Conservation (phyloP, 2,329 filamentous ascomycete genomes). For the Cladosporium halotolerans region DNA sequence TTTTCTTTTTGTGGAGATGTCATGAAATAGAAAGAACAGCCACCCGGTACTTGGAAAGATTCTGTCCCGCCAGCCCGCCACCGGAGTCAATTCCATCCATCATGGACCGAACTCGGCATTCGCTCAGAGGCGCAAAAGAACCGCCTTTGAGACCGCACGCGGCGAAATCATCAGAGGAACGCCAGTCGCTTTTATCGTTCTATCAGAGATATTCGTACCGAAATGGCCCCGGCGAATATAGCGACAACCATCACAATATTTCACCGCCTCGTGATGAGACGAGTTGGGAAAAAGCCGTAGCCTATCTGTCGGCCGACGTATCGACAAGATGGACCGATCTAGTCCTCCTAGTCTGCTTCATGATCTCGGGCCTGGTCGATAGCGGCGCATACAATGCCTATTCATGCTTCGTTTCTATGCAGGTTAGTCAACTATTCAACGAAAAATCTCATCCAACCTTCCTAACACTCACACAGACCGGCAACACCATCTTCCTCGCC, state of each 20-base stretch:
- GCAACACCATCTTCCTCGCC: constrained; percentile 72
- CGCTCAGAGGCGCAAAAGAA: neutral
- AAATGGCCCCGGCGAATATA: neutral
- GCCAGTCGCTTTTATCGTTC: constrained; percentile 2
- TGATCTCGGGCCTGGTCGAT: constrained; percentile 69
- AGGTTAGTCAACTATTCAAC: constrained; percentile 39
- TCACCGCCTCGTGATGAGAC: neutral
- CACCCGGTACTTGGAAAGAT: neutral
- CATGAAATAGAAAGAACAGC: neutral
- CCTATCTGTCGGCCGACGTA: constrained; percentile 12
- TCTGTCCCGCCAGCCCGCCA: neutral
- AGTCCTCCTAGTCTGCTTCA: constrained; percentile 62
- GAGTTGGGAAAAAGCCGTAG: neutral
- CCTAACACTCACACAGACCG: constrained; percentile 9
- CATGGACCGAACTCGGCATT: neutral
- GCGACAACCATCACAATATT: neutral
- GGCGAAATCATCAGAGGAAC: neutral
- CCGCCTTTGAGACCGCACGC: constrained; percentile 2
- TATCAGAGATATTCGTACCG: constrained; percentile 9
- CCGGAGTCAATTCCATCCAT: neutral
- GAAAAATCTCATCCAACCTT: neutral
- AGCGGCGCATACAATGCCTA: constrained; percentile 68
- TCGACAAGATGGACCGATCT: constrained; percentile 51
- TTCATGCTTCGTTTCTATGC: constrained; percentile 75
- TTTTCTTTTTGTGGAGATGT: neutral